Evolutionary conservation across 1,284 basidiomycete genomes (phyloP).

Genomic region (Apiotrichum siamense): DNA sequence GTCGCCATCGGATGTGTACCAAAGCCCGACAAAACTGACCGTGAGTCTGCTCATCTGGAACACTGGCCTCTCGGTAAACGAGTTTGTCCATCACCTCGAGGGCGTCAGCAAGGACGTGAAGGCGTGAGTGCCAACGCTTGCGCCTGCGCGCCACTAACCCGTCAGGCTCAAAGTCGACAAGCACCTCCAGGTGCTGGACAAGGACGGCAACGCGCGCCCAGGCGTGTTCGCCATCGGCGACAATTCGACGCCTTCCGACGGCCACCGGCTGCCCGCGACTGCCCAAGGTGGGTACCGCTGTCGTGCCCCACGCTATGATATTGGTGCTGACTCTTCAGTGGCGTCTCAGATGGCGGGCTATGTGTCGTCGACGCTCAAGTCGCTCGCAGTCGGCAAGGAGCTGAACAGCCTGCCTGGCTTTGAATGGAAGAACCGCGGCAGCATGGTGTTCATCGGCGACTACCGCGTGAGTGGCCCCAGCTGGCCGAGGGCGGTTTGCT

Average conservation of each 20-base stretch:
- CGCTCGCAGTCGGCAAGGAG: conserved; percentile 51
- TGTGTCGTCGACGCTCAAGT: conserved; percentile 62
- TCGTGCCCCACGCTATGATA: not conserved
- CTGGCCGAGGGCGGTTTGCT: too few species aligned
- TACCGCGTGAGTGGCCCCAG: conserved; percentile 55
- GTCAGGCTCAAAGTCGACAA: conserved; percentile 58
- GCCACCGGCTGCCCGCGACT: conserved; percentile 67
- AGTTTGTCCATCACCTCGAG: conserved; percentile 59
- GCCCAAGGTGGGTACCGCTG: conserved; percentile 59
- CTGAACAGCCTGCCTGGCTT: conserved; percentile 52
- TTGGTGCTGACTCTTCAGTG: conserved; percentile 50
- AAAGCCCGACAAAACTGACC: too few species aligned
- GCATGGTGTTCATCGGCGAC: conserved; percentile 72
- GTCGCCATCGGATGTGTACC: too few species aligned
- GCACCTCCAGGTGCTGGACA: conserved; percentile 56
- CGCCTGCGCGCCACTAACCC: not conserved
- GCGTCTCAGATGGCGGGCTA: conserved; percentile 75
- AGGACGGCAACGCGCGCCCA: conserved; percentile 57
- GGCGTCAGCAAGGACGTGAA: conserved; percentile 60
- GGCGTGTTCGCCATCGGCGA: conserved; percentile 83
- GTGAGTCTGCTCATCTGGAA: conserved; percentile 73
- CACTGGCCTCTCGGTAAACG: conserved; percentile 73
- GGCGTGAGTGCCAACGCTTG: conserved; percentile 49
- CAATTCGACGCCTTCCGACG: conserved; percentile 58
- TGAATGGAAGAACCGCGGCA: conserved; percentile 64